These are phyloP conservation scores for Ramaria sp. DNA, from an alignment of 768 basidiomycete species.

Conservation along the genomic window DNA sequence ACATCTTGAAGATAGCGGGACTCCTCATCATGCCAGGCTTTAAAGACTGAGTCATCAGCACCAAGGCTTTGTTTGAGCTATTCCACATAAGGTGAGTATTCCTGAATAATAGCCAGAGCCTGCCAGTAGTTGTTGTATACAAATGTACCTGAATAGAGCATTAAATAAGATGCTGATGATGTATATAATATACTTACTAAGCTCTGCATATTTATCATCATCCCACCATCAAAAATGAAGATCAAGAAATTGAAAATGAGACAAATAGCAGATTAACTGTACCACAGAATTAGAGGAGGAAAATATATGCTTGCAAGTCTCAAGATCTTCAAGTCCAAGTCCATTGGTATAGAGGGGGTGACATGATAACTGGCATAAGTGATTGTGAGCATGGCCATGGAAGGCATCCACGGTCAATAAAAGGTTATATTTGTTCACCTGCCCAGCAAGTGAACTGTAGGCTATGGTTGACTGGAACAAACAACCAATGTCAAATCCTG, in stretches of 20 bases:
- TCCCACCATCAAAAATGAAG: constrained; percentile 24
- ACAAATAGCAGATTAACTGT: constrained; percentile 16
- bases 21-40: neutral
- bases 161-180: no score
- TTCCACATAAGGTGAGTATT: neutral
- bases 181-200: constrained; percentile 11
- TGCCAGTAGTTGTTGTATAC: constrained; percentile 1
- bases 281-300: constrained; percentile 20
- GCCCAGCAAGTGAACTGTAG: constrained; percentile 6
- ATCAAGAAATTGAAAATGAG: constrained; percentile 22
- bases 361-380: constrained; percentile 19
- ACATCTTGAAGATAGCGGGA: neutral
- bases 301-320: constrained; percentile 23
- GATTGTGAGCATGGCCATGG: constrained; percentile 14
- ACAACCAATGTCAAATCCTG: constrained; percentile 22
- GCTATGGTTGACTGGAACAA: constrained; percentile 13
- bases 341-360: constrained; percentile 24
- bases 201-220: constrained; percentile 22
- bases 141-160: neutral
- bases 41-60: neutral
- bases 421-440: neutral
- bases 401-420: constrained; percentile 15
- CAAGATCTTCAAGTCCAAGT: constrained; percentile 27
- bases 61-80: neutral
- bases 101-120: neutral